Evolutionary conservation across 176 grass and related monocot genomes (phyloP).

Genomic region (Canna indica): DNA sequence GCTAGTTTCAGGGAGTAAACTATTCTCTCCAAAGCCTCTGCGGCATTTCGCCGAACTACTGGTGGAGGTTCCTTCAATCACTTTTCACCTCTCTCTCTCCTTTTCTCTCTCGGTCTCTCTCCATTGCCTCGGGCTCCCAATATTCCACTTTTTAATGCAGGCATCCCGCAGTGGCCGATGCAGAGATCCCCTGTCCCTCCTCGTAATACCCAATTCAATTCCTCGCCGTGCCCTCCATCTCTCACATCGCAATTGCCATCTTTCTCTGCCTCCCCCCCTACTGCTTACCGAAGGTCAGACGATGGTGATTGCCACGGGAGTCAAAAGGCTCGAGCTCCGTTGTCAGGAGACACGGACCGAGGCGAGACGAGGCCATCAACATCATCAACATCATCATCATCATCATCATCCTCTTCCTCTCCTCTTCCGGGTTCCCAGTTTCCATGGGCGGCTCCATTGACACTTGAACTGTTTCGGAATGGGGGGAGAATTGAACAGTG

Average conservation of each 20-base stretch:
- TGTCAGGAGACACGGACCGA: background rate
- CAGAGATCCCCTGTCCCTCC: background rate
- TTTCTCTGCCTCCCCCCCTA: background rate
- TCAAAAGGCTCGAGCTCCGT: background rate
- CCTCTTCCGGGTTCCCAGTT: background rate
- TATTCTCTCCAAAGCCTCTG: background rate
- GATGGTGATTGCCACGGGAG: background rate
- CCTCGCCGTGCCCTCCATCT: background rate
- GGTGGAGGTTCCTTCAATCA: background rate
- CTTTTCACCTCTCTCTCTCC: background rate
- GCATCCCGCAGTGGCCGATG: background rate
- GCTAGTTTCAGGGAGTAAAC: too few species aligned
- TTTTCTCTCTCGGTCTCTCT: background rate
- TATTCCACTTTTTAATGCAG: slow-evolving; percentile 4
- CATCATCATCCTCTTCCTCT: background rate
- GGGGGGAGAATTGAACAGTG: too few species aligned
- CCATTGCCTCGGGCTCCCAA: background rate
- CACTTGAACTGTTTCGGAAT: background rate
- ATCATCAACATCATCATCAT: too few species aligned
- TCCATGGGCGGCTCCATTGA: background rate
- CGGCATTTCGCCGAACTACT: background rate
- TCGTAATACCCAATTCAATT: background rate
- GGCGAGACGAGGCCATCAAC: background rate
- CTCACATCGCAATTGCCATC: background rate
- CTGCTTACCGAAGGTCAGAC: background rate